Evolutionary conservation across 1,284 basidiomycete species (phyloP), one percentile per base, ranked within the genome.

Genomic region (Spongispora temasekensis): DNA sequence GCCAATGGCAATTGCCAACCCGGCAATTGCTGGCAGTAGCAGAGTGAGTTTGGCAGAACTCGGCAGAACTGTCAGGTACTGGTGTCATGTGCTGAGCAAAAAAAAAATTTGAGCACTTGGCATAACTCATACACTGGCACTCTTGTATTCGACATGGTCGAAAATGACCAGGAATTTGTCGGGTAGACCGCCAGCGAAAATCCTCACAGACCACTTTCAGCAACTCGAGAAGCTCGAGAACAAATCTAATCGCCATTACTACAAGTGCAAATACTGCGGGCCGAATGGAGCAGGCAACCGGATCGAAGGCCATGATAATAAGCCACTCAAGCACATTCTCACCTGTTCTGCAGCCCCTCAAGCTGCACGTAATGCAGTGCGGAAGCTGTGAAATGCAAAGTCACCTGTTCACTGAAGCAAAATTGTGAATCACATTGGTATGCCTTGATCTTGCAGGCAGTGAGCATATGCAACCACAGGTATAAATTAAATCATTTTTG

Each of bases 341-440:
- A 23, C 21, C 42, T 46, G 42, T 46, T 25, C 42, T 25, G 7
- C 21, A 13, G 42, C 32, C 32, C 32, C 32, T 34, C 32, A 34
- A 34, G 32, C 32, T 8, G 32, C 15, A 34, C 15, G 32, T 7
- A 34, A 34, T 34, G 32, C 32, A 13, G 40, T 42, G n/a, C n/a
- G 4, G 57, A 64, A 30, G 71, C 72, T 2, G 64, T 30, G 19
- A 50, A 54, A 15, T 55, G 64, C 6, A 52, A 59, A 1, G 56
- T 71, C 19, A 67, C 57, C 5, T 60, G 61, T 6, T 12, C 6
- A 12, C 32, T 32, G 32, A 32, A 32, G 12, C 32, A 32, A 32
- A 32, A 32, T 12, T 68, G 64, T 10, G 65, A 74, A 51, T 66
- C 71, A n/a, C 54, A 23, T 2, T 60, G 46, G 6, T 53, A 57